Percentiles rank a stretch among this genome's conserved stretches.
Evolutionary conservation across 805 yeast species (phyloP).

Genomic region (Kluyveromyces siamensis): DNA sequence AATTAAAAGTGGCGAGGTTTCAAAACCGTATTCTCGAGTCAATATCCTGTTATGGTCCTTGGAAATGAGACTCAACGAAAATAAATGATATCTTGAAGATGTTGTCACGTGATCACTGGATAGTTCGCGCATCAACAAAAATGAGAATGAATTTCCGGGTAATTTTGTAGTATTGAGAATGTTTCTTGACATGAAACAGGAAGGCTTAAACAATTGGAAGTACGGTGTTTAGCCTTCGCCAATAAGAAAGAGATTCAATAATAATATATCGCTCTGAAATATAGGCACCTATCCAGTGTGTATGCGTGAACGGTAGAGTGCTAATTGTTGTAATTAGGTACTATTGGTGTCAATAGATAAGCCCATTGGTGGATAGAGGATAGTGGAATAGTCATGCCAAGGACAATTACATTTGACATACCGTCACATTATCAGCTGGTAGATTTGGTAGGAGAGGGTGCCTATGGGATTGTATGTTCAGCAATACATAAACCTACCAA

Average conservation of each 20-base stretch:
- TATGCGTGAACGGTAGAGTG: neutral
- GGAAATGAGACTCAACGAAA: no score
- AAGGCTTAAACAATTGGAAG: neutral
- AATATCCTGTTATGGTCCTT: no score
- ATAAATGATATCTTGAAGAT: no score
- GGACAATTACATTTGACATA: constrained; percentile 53
- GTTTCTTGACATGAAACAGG: neutral
- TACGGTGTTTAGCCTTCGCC: no score
- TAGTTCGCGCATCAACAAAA: neutral
- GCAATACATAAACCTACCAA: constrained; percentile 56
- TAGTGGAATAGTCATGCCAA: constrained; percentile 17
- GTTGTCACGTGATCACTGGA: no score
- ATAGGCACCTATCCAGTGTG: neutral
- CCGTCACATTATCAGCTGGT: constrained; percentile 51
- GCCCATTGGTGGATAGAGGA: neutral
- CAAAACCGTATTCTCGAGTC: no score
- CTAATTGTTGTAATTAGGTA: neutral
- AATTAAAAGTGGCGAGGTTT: no score
- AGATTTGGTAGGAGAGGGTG: constrained; percentile 68
- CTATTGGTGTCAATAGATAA: neutral
- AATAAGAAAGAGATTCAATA: no score
- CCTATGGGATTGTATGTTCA: constrained; percentile 70
- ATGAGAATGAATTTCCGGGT: neutral
- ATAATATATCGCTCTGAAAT: neutral
- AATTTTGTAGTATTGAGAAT: neutral